phyloP scores from a whole-genome alignment of 371 early-diverging fungal genomes.

The Nematocida homosporus region DNA sequence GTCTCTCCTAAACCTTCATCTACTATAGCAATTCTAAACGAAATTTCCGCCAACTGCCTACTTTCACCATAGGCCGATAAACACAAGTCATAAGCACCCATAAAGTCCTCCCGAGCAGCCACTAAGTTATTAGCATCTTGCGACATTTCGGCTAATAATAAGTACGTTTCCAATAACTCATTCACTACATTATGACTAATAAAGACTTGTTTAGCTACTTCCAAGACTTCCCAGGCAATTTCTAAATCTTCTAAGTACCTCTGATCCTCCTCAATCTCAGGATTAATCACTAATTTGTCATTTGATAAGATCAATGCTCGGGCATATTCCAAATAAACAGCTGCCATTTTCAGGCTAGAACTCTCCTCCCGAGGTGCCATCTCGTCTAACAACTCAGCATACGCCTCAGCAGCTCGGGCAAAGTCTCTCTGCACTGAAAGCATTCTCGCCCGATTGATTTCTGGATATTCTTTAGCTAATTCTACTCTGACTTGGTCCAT shows the following conservation, averaged over 20 bases:
- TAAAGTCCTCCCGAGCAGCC: slow-evolving; percentile 48
- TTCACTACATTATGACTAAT: slow-evolving; percentile 43
- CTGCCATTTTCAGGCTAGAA: slow-evolving; percentile 35
- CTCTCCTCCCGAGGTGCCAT: slow-evolving; percentile 26
- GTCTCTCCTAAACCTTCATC: slow-evolving; percentile 14
- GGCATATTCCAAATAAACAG: slow-evolving; percentile 66
- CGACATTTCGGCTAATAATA: slow-evolving; percentile 61
- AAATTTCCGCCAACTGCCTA: not conserved
- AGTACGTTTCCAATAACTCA: slow-evolving; percentile 39
- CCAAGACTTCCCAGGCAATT: slow-evolving; percentile 64
- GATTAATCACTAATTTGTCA: slow-evolving; percentile 49
- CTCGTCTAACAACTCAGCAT: slow-evolving; percentile 55
- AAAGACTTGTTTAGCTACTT: slow-evolving; percentile 58
- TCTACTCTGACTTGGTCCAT: slow-evolving; percentile 3
- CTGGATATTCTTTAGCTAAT: slow-evolving; percentile 51
- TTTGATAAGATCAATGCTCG: slow-evolving; percentile 57
- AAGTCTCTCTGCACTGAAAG: slow-evolving; percentile 58
- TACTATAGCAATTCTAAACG: slow-evolving; percentile 21
- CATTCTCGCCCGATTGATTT: slow-evolving; percentile 46
- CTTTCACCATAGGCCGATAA: not conserved
- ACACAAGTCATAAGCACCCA: slow-evolving; percentile 5
- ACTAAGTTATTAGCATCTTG: slow-evolving; percentile 62
- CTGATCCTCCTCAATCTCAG: slow-evolving; percentile 44
- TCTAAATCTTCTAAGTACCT: slow-evolving; percentile 65
- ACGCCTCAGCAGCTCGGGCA: slow-evolving; percentile 57